Evolutionary conservation across 2,329 filamentous ascomycete species (phyloP), one percentile per base, ranked within the genome.

Genomic region (Alternaria solani): DNA sequence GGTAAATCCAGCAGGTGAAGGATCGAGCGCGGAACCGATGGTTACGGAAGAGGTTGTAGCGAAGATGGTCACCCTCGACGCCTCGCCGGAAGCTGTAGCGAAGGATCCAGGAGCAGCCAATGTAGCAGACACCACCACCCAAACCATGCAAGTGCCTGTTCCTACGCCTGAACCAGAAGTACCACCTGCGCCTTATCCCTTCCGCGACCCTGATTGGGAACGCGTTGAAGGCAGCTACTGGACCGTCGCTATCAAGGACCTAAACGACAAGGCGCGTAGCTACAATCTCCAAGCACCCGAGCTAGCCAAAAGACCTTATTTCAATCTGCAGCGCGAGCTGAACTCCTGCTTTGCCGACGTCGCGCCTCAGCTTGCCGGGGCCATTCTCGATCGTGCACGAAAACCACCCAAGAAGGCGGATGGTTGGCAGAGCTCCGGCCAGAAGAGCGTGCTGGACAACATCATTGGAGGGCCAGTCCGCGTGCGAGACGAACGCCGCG

Each of bases 261-360:
- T 98, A 57, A 98, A 98, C 78, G 79, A 81, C 30, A 84, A 96
- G 49, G 90, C 93, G 7, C 87, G 95, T 26, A 91, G 91, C 14
- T 99, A 99, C 82, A 98, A 98, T 71, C 86, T 98, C 3, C 94
- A 96, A 88, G 94, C 95, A 0, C 95, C 95, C 0, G 90, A 93
- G 55, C 84, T 97, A 2, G 94, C 94, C 2, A 96, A 95, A 80
- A 97, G 97, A 78, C 92, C 94, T 0, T 98, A 98, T 78, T 93
- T 93, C 73, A 89, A 85, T 2, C 86, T 98, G 7, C 87, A 93
- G 44, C 88, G 94, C 49, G 95, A 99, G 79, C 84, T 98, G 16
- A 85, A 84, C 30, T 84, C 87, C 3, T 97, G 94, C 75, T 98
- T 89, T 73, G 91, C 93, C 0, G 94, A 97, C 61, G 89, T 96